Conservation (phyloP, 306 rosid species). For the Calophaca sinica region DNA sequence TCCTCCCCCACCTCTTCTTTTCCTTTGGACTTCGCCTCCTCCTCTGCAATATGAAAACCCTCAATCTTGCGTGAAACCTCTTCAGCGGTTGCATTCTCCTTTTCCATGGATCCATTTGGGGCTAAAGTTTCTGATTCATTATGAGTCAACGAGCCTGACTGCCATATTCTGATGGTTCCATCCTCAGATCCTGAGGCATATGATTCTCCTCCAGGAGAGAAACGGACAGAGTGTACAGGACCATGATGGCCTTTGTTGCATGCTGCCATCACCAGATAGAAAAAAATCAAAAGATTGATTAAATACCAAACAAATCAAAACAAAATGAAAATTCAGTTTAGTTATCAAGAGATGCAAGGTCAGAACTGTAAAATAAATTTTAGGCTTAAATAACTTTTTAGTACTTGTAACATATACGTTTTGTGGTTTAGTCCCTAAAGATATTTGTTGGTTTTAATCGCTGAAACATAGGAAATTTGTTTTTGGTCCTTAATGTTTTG, state of each 20-base stretch:
- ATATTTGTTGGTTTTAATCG: neutral
- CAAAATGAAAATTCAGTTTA: neutral
- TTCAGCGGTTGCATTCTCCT: conserved; percentile 64
- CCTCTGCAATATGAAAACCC: conserved; percentile 77
- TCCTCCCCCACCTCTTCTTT: conserved; percentile 73
- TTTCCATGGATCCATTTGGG: conserved; percentile 67
- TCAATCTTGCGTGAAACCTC: conserved; percentile 85
- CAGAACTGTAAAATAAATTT: neutral
- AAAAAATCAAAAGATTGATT: conserved; percentile 22
- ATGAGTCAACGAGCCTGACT: conserved; percentile 76
- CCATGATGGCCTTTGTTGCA: conserved; percentile 99
- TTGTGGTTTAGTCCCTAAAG: neutral
- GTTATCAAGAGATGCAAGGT: neutral
- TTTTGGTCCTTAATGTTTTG: neutral
- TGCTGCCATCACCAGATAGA: conserved; percentile 61
- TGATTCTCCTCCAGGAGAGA: conserved; percentile 98
- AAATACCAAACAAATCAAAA: neutral
- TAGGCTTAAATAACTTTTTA: neutral
- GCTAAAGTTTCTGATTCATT: conserved; percentile 63
- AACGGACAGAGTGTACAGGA: conserved; percentile 96
- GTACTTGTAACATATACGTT: too few relatives aligned
- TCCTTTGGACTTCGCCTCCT: conserved; percentile 72
- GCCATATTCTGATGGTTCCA: conserved; percentile 99
- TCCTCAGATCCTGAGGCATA: conserved; percentile 99
- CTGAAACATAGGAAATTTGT: neutral